A percentile compares a stretch with the other conserved stretches of the same genome.
These are phyloP conservation scores for Sphaerulina vaccinii DNA, from an alignment of 2,329 filamentous ascomycete genomes.

Conservation along the genomic window DNA sequence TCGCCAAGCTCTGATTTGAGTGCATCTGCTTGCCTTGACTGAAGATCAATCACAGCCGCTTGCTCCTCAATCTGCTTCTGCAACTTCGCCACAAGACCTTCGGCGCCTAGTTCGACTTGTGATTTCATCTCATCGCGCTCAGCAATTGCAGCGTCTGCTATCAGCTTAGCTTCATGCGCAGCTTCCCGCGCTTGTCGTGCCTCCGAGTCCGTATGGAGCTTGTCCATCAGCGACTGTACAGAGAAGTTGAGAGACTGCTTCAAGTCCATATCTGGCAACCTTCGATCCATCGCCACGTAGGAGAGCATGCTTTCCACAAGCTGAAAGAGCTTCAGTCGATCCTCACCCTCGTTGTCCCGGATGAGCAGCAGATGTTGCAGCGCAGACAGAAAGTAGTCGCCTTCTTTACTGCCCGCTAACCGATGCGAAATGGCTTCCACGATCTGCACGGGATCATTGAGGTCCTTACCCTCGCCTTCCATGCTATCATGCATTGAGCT, in stretches of 20 bases:
- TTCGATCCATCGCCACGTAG: slow-evolving; percentile 96
- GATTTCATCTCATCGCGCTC: slow-evolving; percentile 94
- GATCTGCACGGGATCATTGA: slow-evolving; percentile 90
- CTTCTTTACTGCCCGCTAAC: slow-evolving; percentile 76
- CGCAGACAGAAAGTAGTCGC: slow-evolving; percentile 94
- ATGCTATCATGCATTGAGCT: slow-evolving; percentile 86
- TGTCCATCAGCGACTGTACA: slow-evolving; percentile 90
- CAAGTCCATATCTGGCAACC: slow-evolving; percentile 92
- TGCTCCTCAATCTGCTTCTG: slow-evolving; percentile 96
- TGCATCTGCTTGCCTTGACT: slow-evolving; percentile 78
- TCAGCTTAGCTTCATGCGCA: slow-evolving; percentile 82
- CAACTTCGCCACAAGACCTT: slow-evolving; percentile 87
- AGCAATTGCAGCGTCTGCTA: slow-evolving; percentile 92
- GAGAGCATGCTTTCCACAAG: slow-evolving; percentile 98
- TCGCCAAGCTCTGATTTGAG: slow-evolving; percentile 88
- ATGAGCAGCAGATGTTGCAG: slow-evolving; percentile 94
- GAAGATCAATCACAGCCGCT: slow-evolving; percentile 82
- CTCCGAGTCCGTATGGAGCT: slow-evolving; percentile 93
- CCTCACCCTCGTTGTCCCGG: slow-evolving; percentile 85
- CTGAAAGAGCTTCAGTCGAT: slow-evolving; percentile 92
- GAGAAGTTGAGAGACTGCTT: slow-evolving; percentile 98
- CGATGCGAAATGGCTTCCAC: slow-evolving; percentile 88
- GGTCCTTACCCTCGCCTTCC: slow-evolving; percentile 82
- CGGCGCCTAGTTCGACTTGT: slow-evolving; percentile 84
- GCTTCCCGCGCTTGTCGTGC: slow-evolving; percentile 90